Conservation (phyloP, 345 rosid species). For the Populus simonii region DNA sequence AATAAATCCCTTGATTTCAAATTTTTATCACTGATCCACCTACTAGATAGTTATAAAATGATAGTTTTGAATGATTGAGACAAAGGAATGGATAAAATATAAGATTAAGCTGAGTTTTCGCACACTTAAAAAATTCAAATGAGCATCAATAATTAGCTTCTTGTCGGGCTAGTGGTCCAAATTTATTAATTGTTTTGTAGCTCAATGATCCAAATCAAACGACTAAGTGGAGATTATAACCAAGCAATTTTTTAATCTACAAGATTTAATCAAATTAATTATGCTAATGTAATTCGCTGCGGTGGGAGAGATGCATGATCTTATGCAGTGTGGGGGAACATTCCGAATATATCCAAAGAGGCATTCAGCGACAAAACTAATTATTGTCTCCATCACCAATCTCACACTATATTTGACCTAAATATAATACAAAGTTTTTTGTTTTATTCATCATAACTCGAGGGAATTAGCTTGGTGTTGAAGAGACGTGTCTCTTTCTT, state of each 20-base stretch:
- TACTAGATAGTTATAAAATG: too few species aligned
- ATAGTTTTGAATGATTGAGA: too few species aligned
- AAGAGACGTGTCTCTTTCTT: too few species aligned
- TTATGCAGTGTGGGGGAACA: slow-evolving; percentile 17
- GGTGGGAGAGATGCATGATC: slow-evolving; percentile 4
- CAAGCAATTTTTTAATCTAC: neutral
- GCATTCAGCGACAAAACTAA: slow-evolving; percentile 11
- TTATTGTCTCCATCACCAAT: slow-evolving; percentile 21
- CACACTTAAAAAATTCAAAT: neutral
- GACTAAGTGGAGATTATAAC: neutral
- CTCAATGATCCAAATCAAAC: neutral
- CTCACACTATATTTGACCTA: neutral
- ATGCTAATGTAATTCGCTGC: neutral
- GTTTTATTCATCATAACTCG: too few species aligned
- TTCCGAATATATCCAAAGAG: slow-evolving; percentile 10
- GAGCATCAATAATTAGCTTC: slow-evolving; percentile 2
- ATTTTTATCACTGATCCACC: too few species aligned
- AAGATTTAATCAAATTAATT: neutral
- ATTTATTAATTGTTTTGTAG: too few species aligned
- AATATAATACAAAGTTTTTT: too few species aligned
- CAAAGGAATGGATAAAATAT: too few species aligned
- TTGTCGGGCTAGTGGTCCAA: neutral
- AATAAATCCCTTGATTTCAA: too few species aligned
- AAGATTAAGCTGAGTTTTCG: neutral
- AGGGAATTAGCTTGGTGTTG: too few species aligned